Evolutionary conservation across 345 rosid species (phyloP).

Genomic region (Arabis alpina): DNA sequence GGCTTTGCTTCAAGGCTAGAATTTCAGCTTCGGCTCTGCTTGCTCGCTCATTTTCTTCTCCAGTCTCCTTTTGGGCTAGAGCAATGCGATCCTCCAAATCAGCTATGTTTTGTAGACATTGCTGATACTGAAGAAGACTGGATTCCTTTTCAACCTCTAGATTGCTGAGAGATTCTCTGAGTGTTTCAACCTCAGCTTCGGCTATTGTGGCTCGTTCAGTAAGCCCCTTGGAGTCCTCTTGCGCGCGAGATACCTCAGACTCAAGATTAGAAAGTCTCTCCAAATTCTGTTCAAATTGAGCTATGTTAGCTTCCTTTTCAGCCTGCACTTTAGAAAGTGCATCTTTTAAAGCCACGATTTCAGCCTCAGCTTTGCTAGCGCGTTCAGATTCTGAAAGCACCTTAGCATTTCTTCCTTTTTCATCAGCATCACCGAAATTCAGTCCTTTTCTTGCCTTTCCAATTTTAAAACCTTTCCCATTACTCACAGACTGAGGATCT

Average conservation of each 20-base stretch:
- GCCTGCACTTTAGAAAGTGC: slow-evolving; percentile 83
- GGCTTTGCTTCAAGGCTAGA: slow-evolving; percentile 58
- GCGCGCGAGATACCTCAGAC: slow-evolving; percentile 70
- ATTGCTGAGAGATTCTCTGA: slow-evolving; percentile 64
- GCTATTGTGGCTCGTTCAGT: slow-evolving; percentile 73
- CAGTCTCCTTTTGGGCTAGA: slow-evolving; percentile 58
- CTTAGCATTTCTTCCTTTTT: slow-evolving; percentile 47
- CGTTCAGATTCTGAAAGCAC: slow-evolving; percentile 67
- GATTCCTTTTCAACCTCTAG: slow-evolving; percentile 68
- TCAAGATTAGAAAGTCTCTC: slow-evolving; percentile 75
- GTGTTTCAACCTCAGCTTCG: slow-evolving; percentile 72
- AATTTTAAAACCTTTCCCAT: slow-evolving; percentile 52
- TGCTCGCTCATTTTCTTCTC: slow-evolving; percentile 67
- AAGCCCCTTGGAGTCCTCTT: slow-evolving; percentile 63
- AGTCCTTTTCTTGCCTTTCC: slow-evolving; percentile 80
- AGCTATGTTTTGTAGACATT: slow-evolving; percentile 72
- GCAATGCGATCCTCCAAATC: slow-evolving; percentile 58
- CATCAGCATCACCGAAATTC: slow-evolving; percentile 65
- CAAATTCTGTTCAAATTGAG: slow-evolving; percentile 73
- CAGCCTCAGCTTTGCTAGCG: slow-evolving; percentile 69
- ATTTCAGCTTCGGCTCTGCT: slow-evolving; percentile 64
- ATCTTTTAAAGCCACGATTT: slow-evolving; percentile 70
- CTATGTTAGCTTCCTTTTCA: slow-evolving; percentile 80
- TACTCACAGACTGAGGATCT: slow-evolving; percentile 54
- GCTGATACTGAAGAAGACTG: slow-evolving; percentile 67